Percentiles rank a stretch among this genome's conserved stretches.
phyloP scores from a whole-genome alignment of 2,329 filamentous ascomycete species.

The Teratosphaeria viscida region DNA sequence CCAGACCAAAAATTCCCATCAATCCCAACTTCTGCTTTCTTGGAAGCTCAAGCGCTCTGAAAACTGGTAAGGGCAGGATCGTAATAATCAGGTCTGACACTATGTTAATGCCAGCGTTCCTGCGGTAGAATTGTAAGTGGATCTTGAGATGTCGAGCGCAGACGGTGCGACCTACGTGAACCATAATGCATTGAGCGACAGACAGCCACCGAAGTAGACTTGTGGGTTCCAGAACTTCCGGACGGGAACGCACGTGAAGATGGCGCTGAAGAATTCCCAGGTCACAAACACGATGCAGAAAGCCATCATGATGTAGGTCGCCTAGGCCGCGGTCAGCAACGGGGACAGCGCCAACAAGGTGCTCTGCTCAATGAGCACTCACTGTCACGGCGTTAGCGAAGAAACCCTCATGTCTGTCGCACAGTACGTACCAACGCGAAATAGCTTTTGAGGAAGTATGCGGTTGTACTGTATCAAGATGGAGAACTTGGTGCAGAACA shows the following conservation, averaged over 20 bases:
- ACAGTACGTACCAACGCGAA: background rate
- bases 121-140: conserved; percentile 18
- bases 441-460: conserved; percentile 27
- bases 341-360: conserved; percentile 10
- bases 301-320: conserved; percentile 19
- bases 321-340: conserved; percentile 22
- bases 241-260: conserved; percentile 34
- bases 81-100: conserved; percentile 26
- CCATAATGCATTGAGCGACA: conserved; percentile 33
- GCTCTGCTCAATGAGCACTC: background rate
- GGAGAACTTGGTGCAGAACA: conserved; percentile 33
- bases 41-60: conserved; percentile 25
- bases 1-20: conserved; percentile 26
- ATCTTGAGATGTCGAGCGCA: background rate
- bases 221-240: conserved; percentile 32
- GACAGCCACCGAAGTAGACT: conserved; percentile 21
- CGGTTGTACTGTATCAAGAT: conserved; percentile 41
- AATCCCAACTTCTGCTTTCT: conserved; percentile 23
- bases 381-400: background rate
- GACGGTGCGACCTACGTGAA: conserved; percentile 6
- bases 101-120: conserved; percentile 27
- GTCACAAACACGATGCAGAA: conserved; percentile 24
- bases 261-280: conserved; percentile 26
- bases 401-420: too few species aligned
- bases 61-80: conserved; percentile 24